Evolutionary conservation across 2,329 filamentous ascomycete species (phyloP).

Genomic region (Trichoderma harzianum): DNA sequence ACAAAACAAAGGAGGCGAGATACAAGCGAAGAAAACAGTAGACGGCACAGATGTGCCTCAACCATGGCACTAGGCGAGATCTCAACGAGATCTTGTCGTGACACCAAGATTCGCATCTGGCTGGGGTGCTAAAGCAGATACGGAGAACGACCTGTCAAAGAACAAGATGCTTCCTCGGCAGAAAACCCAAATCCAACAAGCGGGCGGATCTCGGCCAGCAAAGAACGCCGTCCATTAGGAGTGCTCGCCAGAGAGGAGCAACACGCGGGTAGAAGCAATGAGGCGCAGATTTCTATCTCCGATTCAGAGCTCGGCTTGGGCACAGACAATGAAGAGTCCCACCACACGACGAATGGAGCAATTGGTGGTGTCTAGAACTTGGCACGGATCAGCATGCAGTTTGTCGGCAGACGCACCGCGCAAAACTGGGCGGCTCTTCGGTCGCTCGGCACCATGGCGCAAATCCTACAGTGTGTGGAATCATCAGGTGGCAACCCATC

Average conservation of each 20-base stretch:
- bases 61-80: neutral
- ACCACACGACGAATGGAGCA: neutral
- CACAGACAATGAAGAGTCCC: neutral
- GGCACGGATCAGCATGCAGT: neutral
- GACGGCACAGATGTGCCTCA: neutral
- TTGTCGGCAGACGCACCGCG: neutral
- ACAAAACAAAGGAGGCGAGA: neutral
- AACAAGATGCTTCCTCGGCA: neutral
- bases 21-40: neutral
- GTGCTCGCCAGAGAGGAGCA: neutral
- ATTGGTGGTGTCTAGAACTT: neutral
- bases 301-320: neutral
- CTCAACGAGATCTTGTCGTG: neutral
- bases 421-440: neutral
- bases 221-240: neutral
- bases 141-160: neutral
- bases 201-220: neutral
- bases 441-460: neutral
- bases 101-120: neutral
- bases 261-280: neutral
- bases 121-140: neutral
- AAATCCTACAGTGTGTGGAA: slow-evolving; percentile 4
- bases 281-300: slow-evolving; percentile 1
- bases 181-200: neutral
- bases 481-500: neutral